A percentile compares a stretch with the other conserved stretches of the same genome.
These are phyloP conservation scores for Mucor saturninus DNA, from an alignment of 371 early-diverging fungal species.

Conservation along the genomic window DNA sequence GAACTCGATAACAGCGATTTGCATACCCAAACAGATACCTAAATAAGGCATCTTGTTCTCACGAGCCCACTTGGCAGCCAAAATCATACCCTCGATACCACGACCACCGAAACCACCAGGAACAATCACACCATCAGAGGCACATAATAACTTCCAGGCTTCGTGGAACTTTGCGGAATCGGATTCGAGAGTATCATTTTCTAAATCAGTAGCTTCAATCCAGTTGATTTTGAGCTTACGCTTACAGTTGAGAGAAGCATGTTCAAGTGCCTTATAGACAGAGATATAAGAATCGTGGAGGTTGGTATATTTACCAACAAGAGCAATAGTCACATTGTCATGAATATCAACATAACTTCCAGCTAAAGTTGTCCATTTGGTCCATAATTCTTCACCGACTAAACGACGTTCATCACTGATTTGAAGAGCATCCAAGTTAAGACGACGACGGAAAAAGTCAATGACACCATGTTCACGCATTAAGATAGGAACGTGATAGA, in stretches of 20 bases:
- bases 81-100: slow-evolving; percentile 97
- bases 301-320: slow-evolving; percentile 97
- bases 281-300: slow-evolving; percentile 97
- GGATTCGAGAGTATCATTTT: slow-evolving; percentile 68
- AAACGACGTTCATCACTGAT: slow-evolving; percentile 57
- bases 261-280: slow-evolving; percentile 95
- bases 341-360: slow-evolving; percentile 79
- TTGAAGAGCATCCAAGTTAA: slow-evolving; percentile 70
- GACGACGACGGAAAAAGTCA: slow-evolving; percentile 79
- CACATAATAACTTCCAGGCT: slow-evolving; percentile 89
- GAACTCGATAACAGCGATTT: slow-evolving; percentile 98
- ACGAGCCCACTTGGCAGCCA: slow-evolving; percentile 98
- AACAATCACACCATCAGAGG: slow-evolving; percentile 95
- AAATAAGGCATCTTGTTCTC: slow-evolving; percentile 98
- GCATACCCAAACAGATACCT: slow-evolving; percentile 99
- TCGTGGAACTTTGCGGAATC: slow-evolving; percentile 93
- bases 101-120: slow-evolving; percentile 99
- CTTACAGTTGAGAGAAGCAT: slow-evolving; percentile 86
- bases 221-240: slow-evolving; percentile 87
- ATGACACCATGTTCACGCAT: slow-evolving; percentile 87
- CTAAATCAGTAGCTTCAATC: slow-evolving; percentile 95
- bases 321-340: slow-evolving; percentile 88
- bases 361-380: slow-evolving; percentile 87
- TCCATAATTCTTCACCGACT: slow-evolving; percentile 71
- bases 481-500: slow-evolving; percentile 96